Base-by-base conservation (phyloP, 2,329 filamentous ascomycete species). In the Sclerotinia subarctica region DNA sequence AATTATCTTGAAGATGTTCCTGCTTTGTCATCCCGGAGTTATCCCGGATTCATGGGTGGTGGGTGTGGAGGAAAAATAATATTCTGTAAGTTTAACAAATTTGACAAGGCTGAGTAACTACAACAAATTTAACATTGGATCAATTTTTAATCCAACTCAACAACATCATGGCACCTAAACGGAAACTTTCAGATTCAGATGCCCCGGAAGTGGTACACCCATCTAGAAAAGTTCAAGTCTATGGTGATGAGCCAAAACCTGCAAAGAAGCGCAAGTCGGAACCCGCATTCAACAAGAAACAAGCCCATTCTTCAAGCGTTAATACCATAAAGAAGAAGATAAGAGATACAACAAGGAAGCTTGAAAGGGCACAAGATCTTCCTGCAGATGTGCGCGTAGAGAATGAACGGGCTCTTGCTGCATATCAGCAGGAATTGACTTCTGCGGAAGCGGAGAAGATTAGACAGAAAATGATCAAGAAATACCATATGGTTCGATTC, bases 401-500 rank as follows among this genome's bases (percentile, higher is more conserved):
- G 35, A 84, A 91, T 69, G 89, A 94, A 79, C 84, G 90, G 67
- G 91, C 93, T 76, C 80, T 94, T 70, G 84, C 84, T 58, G 84
- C 88, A 5, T 89, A 88, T 74, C 84, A 87, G 78, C 82, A 86
- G 71, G 89, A 91, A 74, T 81, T 94, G 69, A 82, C 79, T 5
- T 83, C 85, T 70, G 82, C 85, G 59, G 81, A 85, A 69, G 82
- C 84, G 69, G 86, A 88, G 74, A 88, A 87, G 79, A 84, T 83
- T 76, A 84, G 87, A 72, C 84, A 84, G 73, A 83, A 87, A 69
- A 92, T 94, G 86, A 93, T 94, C 70, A 83, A 83, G 63, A 90
- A 89, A 78, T 95, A 93, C 74, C 91, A 94, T 77, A 94, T 92
- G 86, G 87, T 94, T 63, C 83, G 92, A 38, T 95, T 95, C 77